Evolutionary conservation across 2,329 filamentous ascomycete species (phyloP), one percentile per base, ranked within the genome.

Genomic region (Drechslerella coelobrocha): DNA sequence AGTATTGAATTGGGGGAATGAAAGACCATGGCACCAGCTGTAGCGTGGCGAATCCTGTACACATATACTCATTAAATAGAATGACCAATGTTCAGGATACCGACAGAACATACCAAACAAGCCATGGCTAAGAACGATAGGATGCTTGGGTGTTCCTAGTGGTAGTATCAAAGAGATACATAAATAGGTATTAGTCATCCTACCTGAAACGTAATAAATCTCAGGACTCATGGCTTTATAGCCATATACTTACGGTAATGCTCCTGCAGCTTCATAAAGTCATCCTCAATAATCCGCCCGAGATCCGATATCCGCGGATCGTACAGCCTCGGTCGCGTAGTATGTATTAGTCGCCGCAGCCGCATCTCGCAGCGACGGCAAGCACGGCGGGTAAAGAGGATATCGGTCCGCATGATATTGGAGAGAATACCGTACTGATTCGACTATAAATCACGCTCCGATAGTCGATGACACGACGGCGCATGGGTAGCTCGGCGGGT

Each of bases 71-170:
- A 1, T 19, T 17, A 19, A 1, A 88, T 78, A 73, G 81, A 80
- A 17, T 75, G 77, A 1, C 82, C 80, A 10, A 80, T 50, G 12
- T 34, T 37, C 29, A 29, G 14, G 26, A 52, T n/a, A n/a, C n/a
- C n/a, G n/a, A n/a, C n/a, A n/a, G n/a, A n/a, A n/a, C 81, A 76
- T 88, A 89, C 86, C 86, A 55, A 88, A 79, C 52, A 89, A 81
- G 61, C 86, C 86, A 75, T 88, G 86, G 56, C 86, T 86, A 31
- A 89, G 83, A 59, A 88, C 85, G 60, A 89, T 83, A 47, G 86
- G 85, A 73, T 87, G 76, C 74, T 84, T 84, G 1, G 86, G 86
- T 2, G 83, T 83, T 39, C 73, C 79, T 80, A 55, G 6, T 12
- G 12, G 6, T 31, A 6, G 29, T 12, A 12, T 31, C 26, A 29